Base-by-base conservation (phyloP, 306 rosid genomes). In the Trichosanthes cucumerina region DNA sequence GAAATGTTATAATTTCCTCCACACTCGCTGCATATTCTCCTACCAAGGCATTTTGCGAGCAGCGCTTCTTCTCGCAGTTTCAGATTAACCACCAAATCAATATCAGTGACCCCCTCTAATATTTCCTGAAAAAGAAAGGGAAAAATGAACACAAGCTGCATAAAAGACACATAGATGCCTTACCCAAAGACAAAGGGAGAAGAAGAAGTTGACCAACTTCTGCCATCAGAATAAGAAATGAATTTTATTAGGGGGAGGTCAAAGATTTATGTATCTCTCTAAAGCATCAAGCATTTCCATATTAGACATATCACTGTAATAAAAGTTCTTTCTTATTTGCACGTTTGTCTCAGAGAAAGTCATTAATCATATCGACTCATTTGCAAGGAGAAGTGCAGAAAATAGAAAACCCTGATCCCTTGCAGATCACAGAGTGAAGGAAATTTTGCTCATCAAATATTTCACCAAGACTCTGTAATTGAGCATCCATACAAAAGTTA, bases 11-110 rank as follows among this genome's bases (percentile, higher is more conserved):
- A 86, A 69, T 86, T 86, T 59, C 87, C 86, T 58, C 86, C 85
- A 59, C 89, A 86, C 65, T 86, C 83, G 12, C 86, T 82, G 58
- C 89, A 86, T 33, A 74, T 80, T 80, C 89, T 82, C 81, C 89
- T 80, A 62, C 89, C 89, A 5, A 87, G 83, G 81, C 89, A 87
- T 81, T 84, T 87, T 18, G 84, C 86, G 46, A 87, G 83, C 75
- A 87, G 76, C 65, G 86, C 89, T 74, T 87, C 89, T 84, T 87
- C 89, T 18, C 83, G 76, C 56, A 87, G 86, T 77, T 82, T 87
- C 75, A 86, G 82, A 83, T 87, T 87, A 75, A 87, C 38, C 79
- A 87, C 89, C 79, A 84, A 69, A 80, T 84, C 89, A 46, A 87
- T 82, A 14, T 84, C 86, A 4, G 87, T 87, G 24, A 87, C 89